Base-by-base conservation (phyloP, 768 basidiomycete genomes). In the Boletus tylopilopsis region DNA sequence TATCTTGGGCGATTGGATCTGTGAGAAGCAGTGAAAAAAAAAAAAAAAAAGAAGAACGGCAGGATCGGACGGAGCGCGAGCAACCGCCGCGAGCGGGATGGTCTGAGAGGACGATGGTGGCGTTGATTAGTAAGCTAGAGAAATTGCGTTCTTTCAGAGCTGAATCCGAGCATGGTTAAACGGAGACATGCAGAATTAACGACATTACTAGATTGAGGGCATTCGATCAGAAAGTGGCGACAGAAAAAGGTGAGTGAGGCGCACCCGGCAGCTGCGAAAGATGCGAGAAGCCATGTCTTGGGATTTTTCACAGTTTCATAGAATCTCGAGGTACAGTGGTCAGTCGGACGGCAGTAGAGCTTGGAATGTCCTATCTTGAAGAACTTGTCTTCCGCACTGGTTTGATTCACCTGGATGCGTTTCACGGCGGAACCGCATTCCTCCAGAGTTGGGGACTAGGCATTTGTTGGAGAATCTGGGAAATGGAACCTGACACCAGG, bases 371-470 rank as follows among this genome's bases (percentile, higher is more conserved):
- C 79, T 40, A 64, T 71, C 68, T 91, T 91, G 80, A 84, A 90
- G 39, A 72, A 73, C 63, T 90, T 91, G 67, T 88, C 90, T 68
- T 90, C 89, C 19, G 88, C 73, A 49, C 88, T 87, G n/a, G 84
- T 71, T 66, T 89, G 87, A 64, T 90, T 89, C 42, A 72, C 75
- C 63, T 79, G 81, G 62, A 90, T 84, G 35, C 89, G 79, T 55
- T 80, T 75, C 18, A 91, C 74, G 21, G 84, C 88, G 45, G 80
- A 72, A 32, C 77, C 69, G 16, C 85, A 80, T 66, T 91, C 89
- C 58, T 85, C 77, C 4, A 74, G 71, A 15, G 84, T 82, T 41
- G 90, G 69, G 73, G 90, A 91, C 63, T 73, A 71, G 2, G 89
- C 88, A 2, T 72, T 82, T 12, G 85, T 77, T 19, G 88, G 88